These are phyloP conservation scores for Geotrichum bryndzae DNA, from an alignment of 1,139 yeast species.

Conservation along the genomic window DNA sequence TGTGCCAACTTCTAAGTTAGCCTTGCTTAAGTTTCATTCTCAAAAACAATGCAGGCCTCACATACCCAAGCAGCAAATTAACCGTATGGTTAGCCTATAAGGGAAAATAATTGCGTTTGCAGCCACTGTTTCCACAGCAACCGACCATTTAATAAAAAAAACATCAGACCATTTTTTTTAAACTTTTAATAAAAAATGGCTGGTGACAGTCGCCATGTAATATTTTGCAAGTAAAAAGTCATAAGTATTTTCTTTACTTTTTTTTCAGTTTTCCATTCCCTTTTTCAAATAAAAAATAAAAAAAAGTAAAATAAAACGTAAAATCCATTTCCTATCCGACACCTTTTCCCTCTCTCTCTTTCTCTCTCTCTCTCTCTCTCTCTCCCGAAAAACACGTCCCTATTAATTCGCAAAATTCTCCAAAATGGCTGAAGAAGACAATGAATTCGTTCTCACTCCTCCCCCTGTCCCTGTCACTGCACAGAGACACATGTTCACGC, in stretches of 20 bases:
- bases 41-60: not conserved
- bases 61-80: not conserved
- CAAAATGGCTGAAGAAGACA: not conserved
- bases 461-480: constrained; percentile 18
- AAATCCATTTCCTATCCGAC: not conserved
- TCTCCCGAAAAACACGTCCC: not conserved
- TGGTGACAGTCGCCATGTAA: not conserved
- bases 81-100: not conserved
- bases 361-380: not conserved
- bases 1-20: not conserved
- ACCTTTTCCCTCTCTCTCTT: not conserved
- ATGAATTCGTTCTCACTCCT: constrained; percentile 5
- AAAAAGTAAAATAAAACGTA: not conserved
- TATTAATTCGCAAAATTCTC: not conserved
- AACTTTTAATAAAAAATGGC: not conserved
- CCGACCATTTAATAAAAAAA: not conserved
- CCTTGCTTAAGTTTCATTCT: not conserved
- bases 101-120: not conserved
- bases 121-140: not conserved
- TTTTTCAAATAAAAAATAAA: not conserved
- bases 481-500: constrained; percentile 17
- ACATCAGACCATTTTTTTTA: not conserved
- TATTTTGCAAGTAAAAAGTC: not conserved
- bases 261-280: not conserved
- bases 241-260: not conserved